Evolutionary conservation across 2,329 filamentous ascomycete genomes (phyloP).

Genomic region (Hymenoscyphus linearis): DNA sequence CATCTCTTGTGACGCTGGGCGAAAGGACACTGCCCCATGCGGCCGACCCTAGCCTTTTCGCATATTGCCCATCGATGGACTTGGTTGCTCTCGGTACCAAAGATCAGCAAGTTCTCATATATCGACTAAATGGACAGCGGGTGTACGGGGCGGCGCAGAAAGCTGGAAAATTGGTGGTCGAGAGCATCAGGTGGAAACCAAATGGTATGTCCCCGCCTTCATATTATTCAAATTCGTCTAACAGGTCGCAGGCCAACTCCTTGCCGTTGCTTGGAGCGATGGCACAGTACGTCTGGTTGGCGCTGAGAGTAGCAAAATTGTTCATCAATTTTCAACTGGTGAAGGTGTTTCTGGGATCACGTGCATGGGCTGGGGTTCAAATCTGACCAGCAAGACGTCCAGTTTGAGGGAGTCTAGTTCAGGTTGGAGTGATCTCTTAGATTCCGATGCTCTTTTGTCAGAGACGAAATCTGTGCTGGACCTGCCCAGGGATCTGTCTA

Average conservation of each 20-base stretch:
- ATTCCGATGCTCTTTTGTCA: slow-evolving; percentile 9
- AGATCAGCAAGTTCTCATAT: slow-evolving; percentile 66
- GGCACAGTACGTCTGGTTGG: slow-evolving; percentile 71
- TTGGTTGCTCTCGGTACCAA: slow-evolving; percentile 69
- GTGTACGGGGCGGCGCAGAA: slow-evolving; percentile 48
- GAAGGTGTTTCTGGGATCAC: slow-evolving; percentile 37
- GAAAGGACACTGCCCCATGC: slow-evolving; percentile 53
- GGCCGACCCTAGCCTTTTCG: slow-evolving; percentile 53
- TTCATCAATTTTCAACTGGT: slow-evolving; percentile 58
- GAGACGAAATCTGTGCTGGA: slow-evolving; percentile 35
- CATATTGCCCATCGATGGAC: slow-evolving; percentile 81
- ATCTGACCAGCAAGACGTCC: slow-evolving; percentile 21
- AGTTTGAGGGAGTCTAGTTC: slow-evolving; percentile 14
- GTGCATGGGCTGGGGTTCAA: slow-evolving; percentile 36
- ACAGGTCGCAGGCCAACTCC: slow-evolving; percentile 54
- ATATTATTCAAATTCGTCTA: neutral
- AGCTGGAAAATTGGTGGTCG: slow-evolving; percentile 33
- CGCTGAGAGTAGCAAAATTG: slow-evolving; percentile 73
- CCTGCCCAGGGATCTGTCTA: slow-evolving; percentile 67
- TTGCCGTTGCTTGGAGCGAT: slow-evolving; percentile 82
- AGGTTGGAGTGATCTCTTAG: slow-evolving; percentile 22
- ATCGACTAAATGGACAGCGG: slow-evolving; percentile 69
- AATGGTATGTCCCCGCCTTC: slow-evolving; percentile 25
- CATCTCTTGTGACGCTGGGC: slow-evolving; percentile 40
- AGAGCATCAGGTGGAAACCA: slow-evolving; percentile 34